Base-by-base conservation (phyloP, 2,329 filamentous ascomycete genomes). In the Xylaria sp. region DNA sequence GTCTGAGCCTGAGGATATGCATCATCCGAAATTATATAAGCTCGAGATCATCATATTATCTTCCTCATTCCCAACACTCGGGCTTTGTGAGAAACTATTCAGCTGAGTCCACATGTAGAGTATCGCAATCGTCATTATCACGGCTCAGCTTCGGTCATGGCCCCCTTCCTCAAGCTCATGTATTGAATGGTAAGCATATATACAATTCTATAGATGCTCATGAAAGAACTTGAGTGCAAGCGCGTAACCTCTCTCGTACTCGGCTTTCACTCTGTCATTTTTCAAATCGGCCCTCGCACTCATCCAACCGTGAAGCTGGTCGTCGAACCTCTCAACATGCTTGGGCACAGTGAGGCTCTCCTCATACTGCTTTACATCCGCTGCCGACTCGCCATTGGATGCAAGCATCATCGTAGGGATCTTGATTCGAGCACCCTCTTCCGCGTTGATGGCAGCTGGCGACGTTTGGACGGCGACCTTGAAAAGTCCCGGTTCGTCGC, bases 271-370 rank as follows among this genome's bases (percentile, higher is more conserved):
- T 50, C 82, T 83, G 52, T 81, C 78, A 41, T 89, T 81, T 36
- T 81, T 80, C 23, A 91, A 78, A 72, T 91, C 81, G 0, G 84
- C 83, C n/a, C 89, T 84, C 0, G 90, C 89, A 4, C 87, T 88
- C 90, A 92, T 92, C 87, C 88, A 92, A 39, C 90, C 90, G 77
- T 92, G 90, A 73, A 89, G 83, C 82, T 90, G 90, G 72, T 86
- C 87, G 23, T 75, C 72, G 72, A 91, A 91, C 13, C 78, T 87
- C 81, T 91, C 89, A 50, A 90, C 84, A 66, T 88, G 84, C 70
- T 87, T 86, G 59, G 84, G 79, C 2, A 82, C 84, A 53, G 78
- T 81, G 59, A 91, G 82, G 4, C 78, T 80, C 9, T 81, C 78
- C 73, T 85, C 82, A 60, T 86, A 88, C 74, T 83, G 80, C 76